Base-by-base conservation (phyloP, 805 yeast species). In the Jamesozyma hellenica region DNA sequence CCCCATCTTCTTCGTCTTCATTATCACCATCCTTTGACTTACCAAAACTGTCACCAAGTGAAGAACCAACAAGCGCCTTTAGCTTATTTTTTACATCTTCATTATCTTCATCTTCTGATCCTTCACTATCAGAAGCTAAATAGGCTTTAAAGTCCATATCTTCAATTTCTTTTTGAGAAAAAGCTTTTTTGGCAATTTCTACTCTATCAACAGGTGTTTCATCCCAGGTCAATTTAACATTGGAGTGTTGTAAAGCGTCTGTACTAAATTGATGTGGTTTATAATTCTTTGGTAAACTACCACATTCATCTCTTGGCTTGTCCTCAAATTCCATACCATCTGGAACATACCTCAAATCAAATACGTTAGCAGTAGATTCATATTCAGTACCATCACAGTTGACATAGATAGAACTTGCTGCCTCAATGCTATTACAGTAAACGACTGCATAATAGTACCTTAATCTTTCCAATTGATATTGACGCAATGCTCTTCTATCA, bases 211-310 rank as follows among this genome's bases (percentile, higher is more conserved):
- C 80, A 6, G 98, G 97, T 0, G 97, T 94, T 64, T 90, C 97
- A 61, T 92, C 98, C 98, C 98, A 92, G 0, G 97, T 88, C 49
- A 92, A 70, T 60, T 85, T 88, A 36, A 92, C 98, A 54, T 88
- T 92, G 13, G 97, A 88, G 56, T 87, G 95, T 58, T 92, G 96
- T 43, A 92, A 69, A 0, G 98, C 98, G 63, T 85, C 96, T 3
- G 98, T 92, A 25, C 84, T 83, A 60, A 92, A 92, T 9, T 71
- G 68, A 17, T 64, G 58, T 15, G 98, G 98, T 49, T 76, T 79
- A 61, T 92, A 92, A 36, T 74, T 74, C 2, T 77, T 63, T 6
- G 97, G 95, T 8, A 87, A 65, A 45, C 74, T 74, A 17, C 66
- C 63, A 63, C 96, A 85, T 26, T 59, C 56, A 52, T 92, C 97